phyloP scores from a whole-genome alignment of 139 green algal species.

The Limnomonas spitsbergensis region DNA sequence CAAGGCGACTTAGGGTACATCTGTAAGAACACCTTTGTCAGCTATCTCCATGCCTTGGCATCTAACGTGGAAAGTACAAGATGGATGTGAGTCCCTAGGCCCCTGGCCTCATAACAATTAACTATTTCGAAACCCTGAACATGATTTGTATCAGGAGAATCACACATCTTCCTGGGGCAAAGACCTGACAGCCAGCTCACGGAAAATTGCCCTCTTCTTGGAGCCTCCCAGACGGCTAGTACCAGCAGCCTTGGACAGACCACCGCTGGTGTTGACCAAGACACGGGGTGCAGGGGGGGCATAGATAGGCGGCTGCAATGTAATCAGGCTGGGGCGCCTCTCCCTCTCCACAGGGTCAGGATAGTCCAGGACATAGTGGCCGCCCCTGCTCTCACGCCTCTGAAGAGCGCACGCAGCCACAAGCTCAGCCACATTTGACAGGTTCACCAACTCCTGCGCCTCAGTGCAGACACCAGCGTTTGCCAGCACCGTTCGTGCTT shows the following conservation, averaged over 20 bases:
- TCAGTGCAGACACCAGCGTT: slow-evolving; percentile 56
- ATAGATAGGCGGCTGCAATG: background rate
- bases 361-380: slow-evolving; percentile 79
- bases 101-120: no score
- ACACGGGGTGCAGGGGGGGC: background rate
- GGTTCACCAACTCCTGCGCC: slow-evolving; percentile 85
- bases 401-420: slow-evolving; percentile 76
- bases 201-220: background rate
- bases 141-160: no score
- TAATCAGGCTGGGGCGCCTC: slow-evolving; percentile 57
- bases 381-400: slow-evolving; percentile 77
- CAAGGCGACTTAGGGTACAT: no score
- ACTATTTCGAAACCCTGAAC: no score
- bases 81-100: no score
- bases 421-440: slow-evolving; percentile 81
- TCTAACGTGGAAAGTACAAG: no score
- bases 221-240: background rate
- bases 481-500: slow-evolving; percentile 54
- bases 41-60: no score
- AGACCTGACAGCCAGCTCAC: slow-evolving; percentile 2
- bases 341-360: slow-evolving; percentile 40
- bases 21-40: no score
- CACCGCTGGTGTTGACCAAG: background rate
- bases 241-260: background rate
- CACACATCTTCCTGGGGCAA: slow-evolving; percentile 1